Evolutionary conservation across 2,329 filamentous ascomycete genomes (phyloP), one percentile per base, ranked within the genome.

Genomic region (Aureobasidium sp.): DNA sequence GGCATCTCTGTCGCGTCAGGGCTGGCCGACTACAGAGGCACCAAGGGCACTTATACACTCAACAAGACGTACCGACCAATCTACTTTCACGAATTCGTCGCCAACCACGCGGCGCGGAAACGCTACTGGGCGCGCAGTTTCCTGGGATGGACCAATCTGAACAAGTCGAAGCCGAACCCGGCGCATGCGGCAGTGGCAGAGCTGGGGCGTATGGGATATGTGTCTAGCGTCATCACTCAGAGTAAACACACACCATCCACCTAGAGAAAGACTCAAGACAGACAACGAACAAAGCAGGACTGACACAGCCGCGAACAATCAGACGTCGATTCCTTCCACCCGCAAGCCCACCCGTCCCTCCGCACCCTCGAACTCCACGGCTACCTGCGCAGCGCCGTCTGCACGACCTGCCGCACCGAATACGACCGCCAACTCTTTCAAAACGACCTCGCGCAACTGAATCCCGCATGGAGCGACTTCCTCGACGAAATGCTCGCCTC

Each of bases 81-180:
- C 65, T 99, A 95, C 76, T 92, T 89, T 73, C 85, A 90, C 72
- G 94, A 99, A 72, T 99, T 97, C 69, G 74, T 90, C 45, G 77
- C 81, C 49, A 88, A 78, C 65, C 93, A 97, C 74, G 89, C 92
- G 71, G 85, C 89, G 13, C 80, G 94, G 65, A 94, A 96, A 74
- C 80, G 94, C 63, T 99, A 99, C 72, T 99, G 94, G 94, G 93
- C 94, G 0, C 79, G 94, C 51, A 95, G 89, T 70, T 99, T 95
- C 73, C 77, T 99, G 21, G 94, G 94, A 38, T 97, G 92, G 92
- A 86, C 89, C 4, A 90, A 84, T 46, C 77, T 97, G 65, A 78
- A 88, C 69, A 86, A 84, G 63, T 89, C 90, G n/a, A 78, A 77
- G 61, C 92, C 93, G 13, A 97, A 97, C 69, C 76, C 78, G 3